Base-by-base conservation (phyloP, 306 rosid species). In the Benincasa hispida region DNA sequence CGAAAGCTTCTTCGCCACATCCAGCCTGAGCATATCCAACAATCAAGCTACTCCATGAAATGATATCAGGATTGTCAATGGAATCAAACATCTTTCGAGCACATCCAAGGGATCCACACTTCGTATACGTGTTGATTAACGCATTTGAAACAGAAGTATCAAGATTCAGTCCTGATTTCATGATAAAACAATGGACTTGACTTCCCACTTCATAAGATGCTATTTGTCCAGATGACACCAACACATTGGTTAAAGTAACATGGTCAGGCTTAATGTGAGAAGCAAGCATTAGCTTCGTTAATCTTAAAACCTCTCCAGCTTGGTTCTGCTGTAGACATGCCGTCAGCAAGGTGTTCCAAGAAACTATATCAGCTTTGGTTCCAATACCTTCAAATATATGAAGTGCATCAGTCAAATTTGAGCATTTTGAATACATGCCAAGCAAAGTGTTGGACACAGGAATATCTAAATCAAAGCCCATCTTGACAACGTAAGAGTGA, bases 31-130 rank as follows among this genome's bases (percentile, higher is more conserved):
- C 87, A 79, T 87, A 88, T 59, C 97, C 88, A 58, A 92, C 84
- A 70, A 92, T 86, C 78, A 92, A 87, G 82, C 91, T 89, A 88
- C 93, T 92, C 97, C 96, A 92, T n/a, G 91, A 88, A 81, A 92
- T 85, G 60, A 88, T 66, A 79, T 92, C 83, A 0, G 87, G 90
- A 80, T 66, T 78, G 57, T 79, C 83, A 57, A 82, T 86, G 25
- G 82, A 87, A 63, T 81, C 74, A 66, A 92, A 92, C 70, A 87
- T 81, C 77, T 87, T 83, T 77, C 25, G 80, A 81, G 90, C 91
- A 57, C 73, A 78, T 79, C 58, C 87, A 55, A 88, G 84, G 21
- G 96, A 87, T 70, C 93, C 96, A 81, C 93, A 90, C 80, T 92
- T 92, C 21, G 90, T 87, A 81, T 90, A 86, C 97, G 88, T 90